Base-by-base conservation (phyloP, 129 eudicot species). In the Lactuca sativa region DNA sequence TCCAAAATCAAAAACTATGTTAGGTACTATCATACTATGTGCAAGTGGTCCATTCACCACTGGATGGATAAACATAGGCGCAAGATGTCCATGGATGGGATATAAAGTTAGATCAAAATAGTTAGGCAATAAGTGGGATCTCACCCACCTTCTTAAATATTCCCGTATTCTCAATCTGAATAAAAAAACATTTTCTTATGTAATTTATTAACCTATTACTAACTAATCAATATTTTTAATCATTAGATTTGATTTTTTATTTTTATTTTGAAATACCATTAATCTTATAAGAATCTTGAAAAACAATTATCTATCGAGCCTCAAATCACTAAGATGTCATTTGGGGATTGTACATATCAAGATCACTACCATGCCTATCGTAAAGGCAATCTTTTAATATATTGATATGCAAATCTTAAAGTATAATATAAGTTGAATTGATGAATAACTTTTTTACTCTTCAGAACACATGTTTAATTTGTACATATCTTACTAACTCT, bases 101-200 rank as follows among this genome's bases (percentile, higher is more conserved):
- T 69, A 69, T 61, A 76, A 61, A 76, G 75, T 61, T 57, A 48
- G 17, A 61, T 57, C 52, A 63, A 61, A 61, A n/a, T 49, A n/a
- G 74, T 76, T 60, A 76, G 79, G 74, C 74, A 47, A 4, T 25
- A 10, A 49, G 65, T 69, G 75, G 59, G 58, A n/a, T 61, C 70
- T 61, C 59, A 61, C 71, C 80, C 59, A 68, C 80, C 80, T 47
- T 51, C 62, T 48, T 68, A 76, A 60, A 68, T 76, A 60, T 51
- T 51, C 33, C 47, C 33, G 47, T 60, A 9, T 14, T 21, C 30
- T 10, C 3, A 13, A 3, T 48, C 6, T 30, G 6, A 3, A 47
- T 47, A 47, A 3, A 47, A 47, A 10, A 47, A 1, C 12, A 43
- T 43, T 3, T 8, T 9, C 3, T 43, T 43, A 43, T 9, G 13